Conservation (phyloP, 441 rosid genomes). For the Theobroma grandiflorum region DNA sequence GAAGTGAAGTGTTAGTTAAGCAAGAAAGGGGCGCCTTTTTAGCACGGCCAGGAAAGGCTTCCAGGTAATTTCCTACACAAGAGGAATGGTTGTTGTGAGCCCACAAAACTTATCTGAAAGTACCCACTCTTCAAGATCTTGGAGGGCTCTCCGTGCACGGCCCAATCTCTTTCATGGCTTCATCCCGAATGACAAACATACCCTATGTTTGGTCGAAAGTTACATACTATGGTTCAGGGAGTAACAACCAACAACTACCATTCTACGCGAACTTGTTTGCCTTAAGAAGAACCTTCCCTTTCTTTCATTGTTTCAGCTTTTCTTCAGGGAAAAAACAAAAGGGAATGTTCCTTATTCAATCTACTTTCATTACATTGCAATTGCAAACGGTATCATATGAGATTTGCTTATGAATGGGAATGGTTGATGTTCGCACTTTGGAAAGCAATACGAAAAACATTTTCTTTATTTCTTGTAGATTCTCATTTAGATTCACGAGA, state of each 20-base stretch:
- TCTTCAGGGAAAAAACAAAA: neutral
- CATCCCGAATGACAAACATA: neutral
- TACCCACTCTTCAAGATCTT: neutral
- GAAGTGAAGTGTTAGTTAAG: neutral
- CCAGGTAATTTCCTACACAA: neutral
- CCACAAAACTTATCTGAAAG: neutral
- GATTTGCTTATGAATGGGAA: neutral
- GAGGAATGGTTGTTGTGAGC: neutral
- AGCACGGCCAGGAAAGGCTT: neutral
- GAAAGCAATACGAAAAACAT: neutral
- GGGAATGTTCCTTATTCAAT: neutral
- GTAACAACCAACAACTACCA: neutral
- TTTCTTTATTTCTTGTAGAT: no score
- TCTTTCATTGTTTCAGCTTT: neutral
- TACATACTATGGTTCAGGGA: neutral
- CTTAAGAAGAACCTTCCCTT: neutral
- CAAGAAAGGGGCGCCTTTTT: neutral
- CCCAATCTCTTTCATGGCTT: neutral
- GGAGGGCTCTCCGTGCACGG: neutral
- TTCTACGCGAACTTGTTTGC: neutral
- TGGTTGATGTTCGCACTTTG: neutral
- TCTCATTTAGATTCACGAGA: no score
- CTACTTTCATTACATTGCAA: neutral
- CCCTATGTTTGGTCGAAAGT: neutral
- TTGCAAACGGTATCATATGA: neutral